Percentiles rank a stretch among this genome's conserved stretches.
Conservation (phyloP, 345 rosid genomes). For the Bruguiera sexangula region DNA sequence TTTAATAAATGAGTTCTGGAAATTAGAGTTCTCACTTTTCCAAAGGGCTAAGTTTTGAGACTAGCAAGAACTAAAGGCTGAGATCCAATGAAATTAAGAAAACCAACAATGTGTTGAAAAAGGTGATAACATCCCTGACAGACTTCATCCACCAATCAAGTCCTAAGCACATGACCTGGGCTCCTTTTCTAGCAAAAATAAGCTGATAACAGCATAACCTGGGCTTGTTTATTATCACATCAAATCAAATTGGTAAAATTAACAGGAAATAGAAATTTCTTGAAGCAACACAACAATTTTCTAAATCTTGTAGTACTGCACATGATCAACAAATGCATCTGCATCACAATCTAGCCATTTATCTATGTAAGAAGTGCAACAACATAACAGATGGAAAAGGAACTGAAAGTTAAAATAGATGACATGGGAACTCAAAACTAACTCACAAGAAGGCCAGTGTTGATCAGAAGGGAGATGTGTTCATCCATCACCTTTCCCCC, state of each 20-base stretch:
- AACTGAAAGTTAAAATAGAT: background rate
- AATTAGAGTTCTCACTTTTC: background rate
- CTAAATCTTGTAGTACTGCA: too few species aligned
- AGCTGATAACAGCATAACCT: background rate
- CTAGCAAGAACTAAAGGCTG: background rate
- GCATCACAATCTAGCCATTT: background rate
- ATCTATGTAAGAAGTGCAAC: slow-evolving; percentile 9
- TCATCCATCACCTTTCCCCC: slow-evolving; percentile 76
- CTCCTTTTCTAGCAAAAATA: background rate
- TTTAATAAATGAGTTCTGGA: too few species aligned
- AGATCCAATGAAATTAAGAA: background rate
- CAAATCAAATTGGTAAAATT: background rate
- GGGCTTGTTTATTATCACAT: background rate
- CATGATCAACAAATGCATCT: background rate
- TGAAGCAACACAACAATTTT: background rate
- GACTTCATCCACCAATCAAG: background rate
- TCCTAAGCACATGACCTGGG: background rate
- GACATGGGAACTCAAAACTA: slow-evolving; percentile 3
- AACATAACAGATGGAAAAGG: background rate
- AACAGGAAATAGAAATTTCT: background rate
- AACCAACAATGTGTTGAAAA: background rate
- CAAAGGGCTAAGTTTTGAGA: background rate
- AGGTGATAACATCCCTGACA: background rate
- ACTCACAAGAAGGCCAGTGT: slow-evolving; percentile 87
- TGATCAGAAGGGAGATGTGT: slow-evolving; percentile 68